Evolutionary conservation across 2,329 filamentous ascomycete species (phyloP).

Genomic region (Ophiostoma fasciatum): DNA sequence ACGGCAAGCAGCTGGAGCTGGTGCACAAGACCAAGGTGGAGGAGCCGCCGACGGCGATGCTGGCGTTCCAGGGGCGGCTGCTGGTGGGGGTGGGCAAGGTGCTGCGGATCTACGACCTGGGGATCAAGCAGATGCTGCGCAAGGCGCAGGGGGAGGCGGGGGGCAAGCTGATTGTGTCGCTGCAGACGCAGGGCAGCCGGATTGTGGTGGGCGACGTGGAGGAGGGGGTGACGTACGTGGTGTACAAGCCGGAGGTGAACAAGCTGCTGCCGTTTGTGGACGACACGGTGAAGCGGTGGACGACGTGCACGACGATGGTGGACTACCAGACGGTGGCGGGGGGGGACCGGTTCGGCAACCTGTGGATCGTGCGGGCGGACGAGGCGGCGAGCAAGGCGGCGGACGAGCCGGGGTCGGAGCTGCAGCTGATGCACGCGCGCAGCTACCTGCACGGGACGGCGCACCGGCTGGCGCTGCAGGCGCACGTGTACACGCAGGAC

Average conservation of each 20-base stretch:
- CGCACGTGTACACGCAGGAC: constrained; percentile 83
- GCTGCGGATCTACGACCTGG: constrained; percentile 80
- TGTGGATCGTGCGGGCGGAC: constrained; percentile 84
- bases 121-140: constrained; percentile 79
- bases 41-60: constrained; percentile 74
- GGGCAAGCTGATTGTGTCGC: constrained; percentile 68
- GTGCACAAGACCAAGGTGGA: constrained; percentile 94
- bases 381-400: constrained; percentile 75
- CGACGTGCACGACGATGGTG: constrained; percentile 80
- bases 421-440: constrained; percentile 81
- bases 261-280: constrained; percentile 87
- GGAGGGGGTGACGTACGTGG: constrained; percentile 80
- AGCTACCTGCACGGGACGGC: constrained; percentile 82
- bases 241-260: constrained; percentile 87
- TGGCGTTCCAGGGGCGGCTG: constrained; percentile 84
- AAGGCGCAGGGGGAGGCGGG: constrained; percentile 75
- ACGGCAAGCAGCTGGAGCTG: constrained; percentile 80
- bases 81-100: constrained; percentile 73
- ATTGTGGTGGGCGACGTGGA: constrained; percentile 88
- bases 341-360: constrained; percentile 93
- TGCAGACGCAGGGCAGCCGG: constrained; percentile 81
- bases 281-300: constrained; percentile 81
- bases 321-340: constrained; percentile 94
- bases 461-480: constrained; percentile 69
- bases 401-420: constrained; percentile 80